Evolutionary conservation across 345 rosid species (phyloP).

Genomic region (Heritiera fomes): DNA sequence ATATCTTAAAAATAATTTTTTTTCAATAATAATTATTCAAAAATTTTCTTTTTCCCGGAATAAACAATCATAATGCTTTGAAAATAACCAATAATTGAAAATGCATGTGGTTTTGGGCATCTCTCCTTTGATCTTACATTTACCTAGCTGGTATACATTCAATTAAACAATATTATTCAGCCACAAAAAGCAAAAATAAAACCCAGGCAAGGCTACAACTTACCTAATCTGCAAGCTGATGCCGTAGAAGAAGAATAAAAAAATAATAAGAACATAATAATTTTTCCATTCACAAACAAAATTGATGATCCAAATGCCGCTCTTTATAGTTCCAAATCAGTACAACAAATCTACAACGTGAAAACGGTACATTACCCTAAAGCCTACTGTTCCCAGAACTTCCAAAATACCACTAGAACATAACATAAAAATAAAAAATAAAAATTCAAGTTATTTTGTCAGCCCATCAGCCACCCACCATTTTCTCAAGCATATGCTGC

Average conservation of each 20-base stretch:
- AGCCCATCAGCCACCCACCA: conserved; percentile 16
- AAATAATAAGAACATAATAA: not conserved
- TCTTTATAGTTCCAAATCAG: conserved; percentile 24
- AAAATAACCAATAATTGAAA: too few species aligned
- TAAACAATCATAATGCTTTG: too few species aligned
- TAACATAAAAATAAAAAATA: not conserved
- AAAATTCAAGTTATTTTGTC: not conserved
- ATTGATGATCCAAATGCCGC: not conserved
- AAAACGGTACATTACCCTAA: conserved; percentile 16
- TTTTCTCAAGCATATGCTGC: conserved; percentile 11
- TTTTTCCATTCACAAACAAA: not conserved
- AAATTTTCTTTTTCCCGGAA: too few species aligned
- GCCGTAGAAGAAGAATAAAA: too few species aligned
- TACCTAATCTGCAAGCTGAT: not conserved
- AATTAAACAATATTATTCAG: too few species aligned
- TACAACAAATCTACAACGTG: conserved; percentile 19
- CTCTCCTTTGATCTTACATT: too few species aligned
- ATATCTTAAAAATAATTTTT: too few species aligned
- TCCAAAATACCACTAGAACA: not conserved
- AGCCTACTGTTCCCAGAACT: conserved; percentile 12
- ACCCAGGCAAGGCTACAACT: too few species aligned
- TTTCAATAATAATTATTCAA: too few species aligned
- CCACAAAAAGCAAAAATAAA: too few species aligned
- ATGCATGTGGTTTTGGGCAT: too few species aligned
- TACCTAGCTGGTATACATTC: too few species aligned